Evolutionary conservation across 176 grass and related monocot species (phyloP), one percentile per base, ranked within the genome.

Genomic region (Panicum miliaceum): DNA sequence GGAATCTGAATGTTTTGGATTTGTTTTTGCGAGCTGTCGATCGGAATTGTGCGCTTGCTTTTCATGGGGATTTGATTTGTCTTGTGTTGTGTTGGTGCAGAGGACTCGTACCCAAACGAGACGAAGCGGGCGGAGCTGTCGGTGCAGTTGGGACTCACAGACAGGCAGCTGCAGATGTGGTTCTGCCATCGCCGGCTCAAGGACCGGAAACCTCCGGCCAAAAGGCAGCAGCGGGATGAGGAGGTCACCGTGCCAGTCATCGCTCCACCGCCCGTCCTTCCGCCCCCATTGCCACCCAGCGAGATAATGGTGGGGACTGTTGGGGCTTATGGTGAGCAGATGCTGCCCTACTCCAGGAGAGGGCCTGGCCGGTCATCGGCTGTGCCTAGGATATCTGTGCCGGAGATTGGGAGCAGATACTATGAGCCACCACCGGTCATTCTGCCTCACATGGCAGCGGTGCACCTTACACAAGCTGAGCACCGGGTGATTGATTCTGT

Each of bases 91-190:
- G 75, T 42, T 90, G 59, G 11, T 67, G 86, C 88, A 99, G 97
- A 85, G 73, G 91, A 99, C 22, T 60, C 77, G 13, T 99, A 99
- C 18, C 93, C 91, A 0, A 89, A 85, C 48, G 97, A 99, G 83
- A 54, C 73, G 11, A 15, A 84, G 80, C 86, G 91, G 13, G 88
- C 57, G 5, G 93, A 96, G 73, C 82, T 99, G 46, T 96, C 97
- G 0, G 84, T 56, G 26, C 93, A 92, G 77, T 71, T 93, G 41
- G 84, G 86, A 2, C 83, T 99, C 2, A 92, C 91, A 22, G 97
- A 99, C 86, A 85, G 93, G 73, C 97, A 99, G 75, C 91, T 99
- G 45, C 93, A 99, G 87, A 99, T 99, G 91, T 99, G 97, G 97
- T 99, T 99, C 90, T 99, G 93, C 82, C 97, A 99, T 40, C 84